These are phyloP conservation scores for Cercospora berteroae DNA, from an alignment of 2,329 filamentous ascomycete species.

Conservation along the genomic window DNA sequence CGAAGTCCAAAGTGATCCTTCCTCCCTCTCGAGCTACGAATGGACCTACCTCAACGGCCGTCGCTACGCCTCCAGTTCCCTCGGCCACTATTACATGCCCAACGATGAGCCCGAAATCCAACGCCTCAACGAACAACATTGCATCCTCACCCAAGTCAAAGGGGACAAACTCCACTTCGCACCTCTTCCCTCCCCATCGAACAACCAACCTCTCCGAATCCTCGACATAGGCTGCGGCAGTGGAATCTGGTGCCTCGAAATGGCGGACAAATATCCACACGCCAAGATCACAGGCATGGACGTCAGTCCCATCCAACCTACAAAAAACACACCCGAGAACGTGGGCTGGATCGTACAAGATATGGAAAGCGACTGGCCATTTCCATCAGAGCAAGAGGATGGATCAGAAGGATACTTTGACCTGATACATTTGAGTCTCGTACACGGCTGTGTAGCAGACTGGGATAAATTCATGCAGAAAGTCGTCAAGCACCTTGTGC, in stretches of 20 bases:
- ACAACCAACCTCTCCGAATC: slow-evolving; percentile 12
- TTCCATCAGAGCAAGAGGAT: not conserved
- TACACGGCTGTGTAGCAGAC: slow-evolving; percentile 29
- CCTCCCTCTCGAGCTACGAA: slow-evolving; percentile 13
- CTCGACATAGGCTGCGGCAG: slow-evolving; percentile 29
- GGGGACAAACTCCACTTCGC: slow-evolving; percentile 22
- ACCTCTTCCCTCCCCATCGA: slow-evolving; percentile 15
- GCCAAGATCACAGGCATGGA: slow-evolving; percentile 28
- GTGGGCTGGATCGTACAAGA: slow-evolving; percentile 27
- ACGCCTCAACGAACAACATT: slow-evolving; percentile 29
- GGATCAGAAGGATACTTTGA: slow-evolving; percentile 26
- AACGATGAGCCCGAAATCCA: slow-evolving; percentile 30
- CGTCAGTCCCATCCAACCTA: slow-evolving; percentile 27
- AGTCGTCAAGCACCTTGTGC: slow-evolving; percentile 25
- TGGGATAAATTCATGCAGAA: slow-evolving; percentile 26
- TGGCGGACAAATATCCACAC: slow-evolving; percentile 28
- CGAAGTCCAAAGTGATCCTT: not conserved
- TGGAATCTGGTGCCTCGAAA: slow-evolving; percentile 29
- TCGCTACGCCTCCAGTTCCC: slow-evolving; percentile 27
- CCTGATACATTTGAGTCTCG: slow-evolving; percentile 26
- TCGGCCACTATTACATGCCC: slow-evolving; percentile 31
- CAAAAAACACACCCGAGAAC: slow-evolving; percentile 25
- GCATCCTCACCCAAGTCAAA: slow-evolving; percentile 25
- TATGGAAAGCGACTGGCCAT: slow-evolving; percentile 28
- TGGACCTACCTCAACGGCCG: slow-evolving; percentile 26